Evolutionary conservation across 352 stramenopile species (phyloP).

Genomic region (Phytophthora tentaculata): DNA sequence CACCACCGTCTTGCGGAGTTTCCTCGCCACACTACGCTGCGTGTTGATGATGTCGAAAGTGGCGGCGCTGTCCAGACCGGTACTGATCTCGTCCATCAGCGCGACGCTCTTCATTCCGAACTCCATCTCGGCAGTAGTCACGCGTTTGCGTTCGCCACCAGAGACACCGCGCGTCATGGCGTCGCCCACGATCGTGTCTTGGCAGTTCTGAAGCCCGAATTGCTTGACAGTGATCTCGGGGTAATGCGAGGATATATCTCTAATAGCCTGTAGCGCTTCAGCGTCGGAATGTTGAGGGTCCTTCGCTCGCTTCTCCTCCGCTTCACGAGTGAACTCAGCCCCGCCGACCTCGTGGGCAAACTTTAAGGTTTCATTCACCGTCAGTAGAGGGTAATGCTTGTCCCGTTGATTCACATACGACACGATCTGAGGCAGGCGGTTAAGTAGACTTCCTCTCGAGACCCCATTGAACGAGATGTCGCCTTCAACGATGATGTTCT

Average conservation of each 20-base stretch:
- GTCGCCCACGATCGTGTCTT: slow-evolving; percentile 51
- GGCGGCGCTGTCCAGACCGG: slow-evolving; percentile 85
- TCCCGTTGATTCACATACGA: slow-evolving; percentile 28
- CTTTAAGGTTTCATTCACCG: slow-evolving; percentile 24
- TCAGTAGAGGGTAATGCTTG: slow-evolving; percentile 30
- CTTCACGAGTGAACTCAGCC: slow-evolving; percentile 18
- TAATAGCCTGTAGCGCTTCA: slow-evolving; percentile 23
- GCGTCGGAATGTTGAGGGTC: not conserved
- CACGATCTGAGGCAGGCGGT: slow-evolving; percentile 23
- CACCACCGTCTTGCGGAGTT: slow-evolving; percentile 45
- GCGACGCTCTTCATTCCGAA: slow-evolving; percentile 69
- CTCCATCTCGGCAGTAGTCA: slow-evolving; percentile 73
- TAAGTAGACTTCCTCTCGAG: not conserved
- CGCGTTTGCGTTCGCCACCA: slow-evolving; percentile 76
- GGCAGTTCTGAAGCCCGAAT: slow-evolving; percentile 29
- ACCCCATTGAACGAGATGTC: slow-evolving; percentile 27
- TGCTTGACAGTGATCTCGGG: slow-evolving; percentile 44
- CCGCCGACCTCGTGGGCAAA: slow-evolving; percentile 25
- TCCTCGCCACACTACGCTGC: slow-evolving; percentile 34
- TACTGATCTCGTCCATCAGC: slow-evolving; percentile 93
- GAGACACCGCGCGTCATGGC: slow-evolving; percentile 64
- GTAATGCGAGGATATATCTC: slow-evolving; percentile 27
- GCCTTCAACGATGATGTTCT: slow-evolving; percentile 30
- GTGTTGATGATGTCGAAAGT: slow-evolving; percentile 46
- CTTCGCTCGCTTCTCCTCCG: slow-evolving; percentile 14